Evolutionary conservation across 768 basidiomycete species (phyloP), one percentile per base, ranked within the genome.

Genomic region (Leccinellum rugosiceps): DNA sequence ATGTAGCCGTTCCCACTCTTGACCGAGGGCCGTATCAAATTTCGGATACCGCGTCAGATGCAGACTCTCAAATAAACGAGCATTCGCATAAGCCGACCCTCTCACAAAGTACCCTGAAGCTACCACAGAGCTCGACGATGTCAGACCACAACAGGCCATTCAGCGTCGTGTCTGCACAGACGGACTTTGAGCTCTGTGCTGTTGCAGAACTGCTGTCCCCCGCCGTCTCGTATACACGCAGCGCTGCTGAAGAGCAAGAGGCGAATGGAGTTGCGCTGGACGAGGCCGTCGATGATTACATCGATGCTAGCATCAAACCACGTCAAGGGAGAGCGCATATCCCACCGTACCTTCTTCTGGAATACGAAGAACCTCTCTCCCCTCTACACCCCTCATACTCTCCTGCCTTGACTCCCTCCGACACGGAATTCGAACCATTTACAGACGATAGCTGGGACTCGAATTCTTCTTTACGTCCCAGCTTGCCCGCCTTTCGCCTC

Each of bases 161-260:
- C 50, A 83, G 81, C 59, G 62, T 74, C 21, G 74, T 82, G 31
- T 83, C 82, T 4, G 67, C 76, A 7, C 70, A 74, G 13, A 81
- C 81, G 10, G 83, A 83, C 50, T 63, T 70, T 30, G 83, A 84
- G 57, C 74, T 84, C 14, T 66, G 74, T n/a, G 79, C 77, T n/a
- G 68, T 83, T 48, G 77, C 78, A 2, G 81, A 81, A 28, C 67
- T 82, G 43, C 72, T 84, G 56, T 73, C 77, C 11, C 72, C 75
- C 1, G 59, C 69, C 30, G 60, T 74, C 21, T 66, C 65, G 15
- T 67, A 72, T 25, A 32, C 57, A 15, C 49, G 43, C 8, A 68
- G 64, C 45, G 45, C 54, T 28, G 65, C 66, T 9, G 67, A 68
- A 53, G 68, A 67, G n/a, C 67, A 68, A 45, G 72, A 71, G 52